These are phyloP conservation scores for Thraustotheca clavata DNA, from an alignment of 352 stramenopile species.

Conservation along the genomic window DNA sequence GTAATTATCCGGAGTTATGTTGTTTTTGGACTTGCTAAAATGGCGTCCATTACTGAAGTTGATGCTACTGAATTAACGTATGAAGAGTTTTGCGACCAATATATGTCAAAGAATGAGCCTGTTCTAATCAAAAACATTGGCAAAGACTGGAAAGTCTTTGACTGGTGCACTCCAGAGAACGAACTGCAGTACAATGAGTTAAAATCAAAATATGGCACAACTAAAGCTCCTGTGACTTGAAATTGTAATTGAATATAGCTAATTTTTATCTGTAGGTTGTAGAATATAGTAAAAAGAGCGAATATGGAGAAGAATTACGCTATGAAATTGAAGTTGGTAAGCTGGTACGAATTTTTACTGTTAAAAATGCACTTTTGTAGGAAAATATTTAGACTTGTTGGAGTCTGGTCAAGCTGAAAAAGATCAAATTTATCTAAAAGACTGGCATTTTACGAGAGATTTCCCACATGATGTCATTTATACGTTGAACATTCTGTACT, in stretches of 20 bases:
- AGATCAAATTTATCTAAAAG: conserved; percentile 72
- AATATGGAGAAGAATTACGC: conserved; percentile 52
- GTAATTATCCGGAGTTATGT: too few relatives aligned
- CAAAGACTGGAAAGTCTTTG: conserved; percentile 25
- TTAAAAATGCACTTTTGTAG: conserved; percentile 23
- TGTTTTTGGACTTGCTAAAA: too few relatives aligned
- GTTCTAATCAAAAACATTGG: conserved; percentile 61
- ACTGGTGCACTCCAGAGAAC: conserved; percentile 18
- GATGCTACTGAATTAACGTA: conserved; percentile 52
- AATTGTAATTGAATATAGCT: not conserved
- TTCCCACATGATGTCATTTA: conserved; percentile 41
- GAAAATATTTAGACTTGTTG: conserved; percentile 53
- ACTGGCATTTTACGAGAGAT: conserved; percentile 76
- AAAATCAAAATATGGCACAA: conserved; percentile 36
- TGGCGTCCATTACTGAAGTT: too few relatives aligned
- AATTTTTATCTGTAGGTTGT: conserved; percentile 33
- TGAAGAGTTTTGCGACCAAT: conserved; percentile 57
- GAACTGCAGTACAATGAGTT: conserved; percentile 40
- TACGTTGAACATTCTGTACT: conserved; percentile 30
- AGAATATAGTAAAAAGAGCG: conserved; percentile 37
- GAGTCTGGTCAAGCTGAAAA: conserved; percentile 32
- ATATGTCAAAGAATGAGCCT: conserved; percentile 56
- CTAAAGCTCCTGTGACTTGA: conserved; percentile 36
- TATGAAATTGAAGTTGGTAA: conserved; percentile 27
- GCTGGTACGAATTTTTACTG: not conserved